A percentile compares a stretch with the other conserved stretches of the same genome.
phyloP scores from a whole-genome alignment of 495 filamentous ascomycete genomes.

The Halenospora varia region DNA sequence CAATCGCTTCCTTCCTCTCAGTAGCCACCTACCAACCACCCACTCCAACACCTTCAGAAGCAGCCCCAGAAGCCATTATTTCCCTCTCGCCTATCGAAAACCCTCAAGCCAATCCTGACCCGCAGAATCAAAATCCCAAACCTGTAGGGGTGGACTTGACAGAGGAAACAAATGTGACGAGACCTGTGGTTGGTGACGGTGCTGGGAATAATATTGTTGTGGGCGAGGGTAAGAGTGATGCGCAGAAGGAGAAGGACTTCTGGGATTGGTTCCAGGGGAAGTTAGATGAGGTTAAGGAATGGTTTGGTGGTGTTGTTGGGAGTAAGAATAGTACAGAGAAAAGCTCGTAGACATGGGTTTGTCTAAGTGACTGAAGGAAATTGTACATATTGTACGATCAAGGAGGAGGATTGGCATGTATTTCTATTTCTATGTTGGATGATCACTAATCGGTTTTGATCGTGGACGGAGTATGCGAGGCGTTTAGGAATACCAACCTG shows the following conservation, averaged over 20 bases:
- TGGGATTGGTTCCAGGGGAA: slow-evolving; percentile 49
- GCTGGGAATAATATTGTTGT: too few species aligned
- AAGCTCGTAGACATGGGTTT: too few species aligned
- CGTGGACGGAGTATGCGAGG: too few species aligned
- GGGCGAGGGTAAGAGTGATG: slow-evolving; percentile 16
- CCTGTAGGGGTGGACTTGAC: slow-evolving; percentile 12
- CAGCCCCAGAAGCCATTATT: slow-evolving; percentile 12
- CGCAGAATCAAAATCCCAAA: slow-evolving; percentile 1
- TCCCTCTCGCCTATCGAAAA: slow-evolving; percentile 23
- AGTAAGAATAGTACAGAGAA: slow-evolving; percentile 10
- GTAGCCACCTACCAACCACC: slow-evolving; percentile 3
- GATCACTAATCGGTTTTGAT: too few species aligned
- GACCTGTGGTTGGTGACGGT: slow-evolving; percentile 20
- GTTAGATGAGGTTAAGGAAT: slow-evolving; percentile 36
- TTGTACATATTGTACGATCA: background rate
- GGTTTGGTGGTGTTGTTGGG: slow-evolving; percentile 25
- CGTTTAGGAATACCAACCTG: too few species aligned
- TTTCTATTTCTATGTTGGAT: too few species aligned
- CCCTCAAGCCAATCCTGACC: slow-evolving; percentile 16
- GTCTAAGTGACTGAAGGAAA: background rate
- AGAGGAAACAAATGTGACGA: slow-evolving; percentile 1
- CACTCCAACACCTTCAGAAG: background rate
- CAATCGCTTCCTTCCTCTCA: too few species aligned
- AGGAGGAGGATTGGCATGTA: too few species aligned
- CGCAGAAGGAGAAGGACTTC: slow-evolving; percentile 30